phyloP scores from a whole-genome alignment of 768 basidiomycete species.

The Suillus americanus region DNA sequence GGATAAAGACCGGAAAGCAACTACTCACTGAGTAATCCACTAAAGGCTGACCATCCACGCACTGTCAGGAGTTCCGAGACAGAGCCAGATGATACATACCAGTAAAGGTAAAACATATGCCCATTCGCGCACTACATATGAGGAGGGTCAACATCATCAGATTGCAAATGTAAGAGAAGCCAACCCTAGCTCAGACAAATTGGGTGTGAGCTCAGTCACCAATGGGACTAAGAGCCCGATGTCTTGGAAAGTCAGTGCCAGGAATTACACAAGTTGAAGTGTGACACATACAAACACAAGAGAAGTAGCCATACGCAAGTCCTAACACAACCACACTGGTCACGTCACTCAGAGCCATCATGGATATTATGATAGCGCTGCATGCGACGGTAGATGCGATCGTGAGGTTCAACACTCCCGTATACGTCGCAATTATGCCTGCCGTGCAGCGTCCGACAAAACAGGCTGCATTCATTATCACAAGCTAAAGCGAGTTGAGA shows the following conservation, averaged over 20 bases:
- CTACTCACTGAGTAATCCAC: not conserved
- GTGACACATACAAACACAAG: conserved; percentile 30
- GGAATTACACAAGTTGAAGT: not conserved
- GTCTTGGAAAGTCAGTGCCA: conserved; percentile 17
- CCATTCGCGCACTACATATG: not conserved
- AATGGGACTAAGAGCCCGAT: conserved; percentile 37
- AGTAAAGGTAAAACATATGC: not conserved
- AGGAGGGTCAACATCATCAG: not conserved
- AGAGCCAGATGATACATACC: not conserved
- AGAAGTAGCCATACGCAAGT: conserved; percentile 44
- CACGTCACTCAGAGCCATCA: conserved; percentile 34
- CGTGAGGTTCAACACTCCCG: conserved; percentile 40
- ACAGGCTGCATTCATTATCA: conserved; percentile 49
- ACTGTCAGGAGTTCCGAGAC: not conserved
- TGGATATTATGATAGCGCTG: conserved; percentile 39
- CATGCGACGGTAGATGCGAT: conserved; percentile 32
- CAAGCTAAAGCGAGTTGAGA: conserved; percentile 30
- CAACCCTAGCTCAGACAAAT: conserved; percentile 46
- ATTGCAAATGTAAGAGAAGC: not conserved
- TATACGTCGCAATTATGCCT: conserved; percentile 34
- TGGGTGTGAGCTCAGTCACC: conserved; percentile 38
- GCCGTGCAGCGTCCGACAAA: conserved; percentile 48
- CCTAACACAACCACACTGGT: conserved; percentile 37
- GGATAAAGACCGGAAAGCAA: not conserved
- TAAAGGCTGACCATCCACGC: not conserved